Evolutionary conservation across 768 basidiomycete species (phyloP).

Genomic region (Tylopilus rubrobrunneus): DNA sequence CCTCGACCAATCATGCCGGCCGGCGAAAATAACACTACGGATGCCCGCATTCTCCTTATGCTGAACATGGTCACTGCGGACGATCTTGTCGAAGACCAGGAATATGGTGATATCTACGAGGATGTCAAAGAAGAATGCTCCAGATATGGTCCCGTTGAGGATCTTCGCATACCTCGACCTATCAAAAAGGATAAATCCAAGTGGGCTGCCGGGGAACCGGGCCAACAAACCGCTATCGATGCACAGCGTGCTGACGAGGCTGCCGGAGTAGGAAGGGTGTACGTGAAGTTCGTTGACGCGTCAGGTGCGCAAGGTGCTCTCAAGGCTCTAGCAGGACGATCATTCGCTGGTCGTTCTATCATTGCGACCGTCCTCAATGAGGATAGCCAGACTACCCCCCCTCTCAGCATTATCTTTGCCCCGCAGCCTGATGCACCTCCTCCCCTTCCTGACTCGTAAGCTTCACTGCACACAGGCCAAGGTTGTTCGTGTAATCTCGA

Average conservation of each 20-base stretch:
- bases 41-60: slow-evolving; percentile 90
- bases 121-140: slow-evolving; percentile 91
- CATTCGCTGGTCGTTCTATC: slow-evolving; percentile 83
- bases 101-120: slow-evolving; percentile 92
- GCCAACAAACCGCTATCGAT: slow-evolving; percentile 57
- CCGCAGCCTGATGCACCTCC: slow-evolving; percentile 81
- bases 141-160: slow-evolving; percentile 76
- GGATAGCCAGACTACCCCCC: slow-evolving; percentile 82
- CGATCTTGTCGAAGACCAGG: slow-evolving; percentile 84
- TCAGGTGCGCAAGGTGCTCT: slow-evolving; percentile 67
- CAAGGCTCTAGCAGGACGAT: slow-evolving; percentile 84
- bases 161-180: slow-evolving; percentile 85
- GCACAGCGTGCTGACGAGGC: slow-evolving; percentile 79
- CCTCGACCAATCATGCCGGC: slow-evolving; percentile 88
- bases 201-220: slow-evolving; percentile 63
- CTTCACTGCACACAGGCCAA: not conserved
- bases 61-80: slow-evolving; percentile 98
- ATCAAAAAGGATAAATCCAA: slow-evolving; percentile 81
- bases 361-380: slow-evolving; percentile 81
- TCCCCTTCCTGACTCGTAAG: slow-evolving; percentile 51
- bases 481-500: slow-evolving; percentile 9
- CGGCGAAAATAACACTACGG: slow-evolving; percentile 54
- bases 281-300: slow-evolving; percentile 76
- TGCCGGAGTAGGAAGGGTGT: slow-evolving; percentile 91
- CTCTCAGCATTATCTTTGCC: slow-evolving; percentile 77